These are phyloP conservation scores for Pestalotiopsis sp. DNA, from an alignment of 2,329 filamentous ascomycete genomes.

Conservation along the genomic window DNA sequence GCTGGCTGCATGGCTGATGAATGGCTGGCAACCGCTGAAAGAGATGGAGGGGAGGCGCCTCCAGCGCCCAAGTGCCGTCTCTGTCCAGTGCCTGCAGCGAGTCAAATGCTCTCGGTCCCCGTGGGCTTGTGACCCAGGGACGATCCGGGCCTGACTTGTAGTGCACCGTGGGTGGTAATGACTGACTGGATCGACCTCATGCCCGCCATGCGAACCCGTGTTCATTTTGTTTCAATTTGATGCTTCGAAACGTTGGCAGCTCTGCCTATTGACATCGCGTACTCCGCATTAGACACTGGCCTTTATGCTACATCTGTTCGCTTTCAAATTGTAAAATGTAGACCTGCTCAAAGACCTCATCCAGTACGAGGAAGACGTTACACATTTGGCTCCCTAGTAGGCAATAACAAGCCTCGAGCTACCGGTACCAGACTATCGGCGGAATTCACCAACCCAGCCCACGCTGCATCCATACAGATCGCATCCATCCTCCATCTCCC, in stretches of 20 bases:
- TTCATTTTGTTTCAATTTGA: conserved; percentile 10
- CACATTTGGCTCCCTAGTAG: not conserved
- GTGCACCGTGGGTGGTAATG: not conserved
- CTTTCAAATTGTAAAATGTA: not conserved
- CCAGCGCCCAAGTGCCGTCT: not conserved
- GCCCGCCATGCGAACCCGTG: not conserved
- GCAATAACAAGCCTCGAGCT: not conserved
- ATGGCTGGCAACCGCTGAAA: too few species aligned
- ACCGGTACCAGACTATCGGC: not conserved
- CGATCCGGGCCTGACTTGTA: not conserved
- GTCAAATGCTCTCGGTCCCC: not conserved
- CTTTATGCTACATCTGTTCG: not conserved
- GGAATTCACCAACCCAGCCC: not conserved
- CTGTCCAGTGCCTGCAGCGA: not conserved
- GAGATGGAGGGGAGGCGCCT: not conserved
- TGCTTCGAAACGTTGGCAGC: not conserved
- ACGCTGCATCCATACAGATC: not conserved
- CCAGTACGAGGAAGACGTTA: not conserved
- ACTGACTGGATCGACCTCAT: not conserved
- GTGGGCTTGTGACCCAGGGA: conserved; percentile 3
- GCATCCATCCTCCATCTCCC: conserved; percentile 3
- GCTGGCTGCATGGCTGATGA: not conserved
- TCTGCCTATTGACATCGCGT: not conserved
- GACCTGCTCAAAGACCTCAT: not conserved
- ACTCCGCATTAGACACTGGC: not conserved